Evolutionary conservation across 148 eudicot species (phyloP), one percentile per base, ranked within the genome.

Genomic region (Diospyros lotus): DNA sequence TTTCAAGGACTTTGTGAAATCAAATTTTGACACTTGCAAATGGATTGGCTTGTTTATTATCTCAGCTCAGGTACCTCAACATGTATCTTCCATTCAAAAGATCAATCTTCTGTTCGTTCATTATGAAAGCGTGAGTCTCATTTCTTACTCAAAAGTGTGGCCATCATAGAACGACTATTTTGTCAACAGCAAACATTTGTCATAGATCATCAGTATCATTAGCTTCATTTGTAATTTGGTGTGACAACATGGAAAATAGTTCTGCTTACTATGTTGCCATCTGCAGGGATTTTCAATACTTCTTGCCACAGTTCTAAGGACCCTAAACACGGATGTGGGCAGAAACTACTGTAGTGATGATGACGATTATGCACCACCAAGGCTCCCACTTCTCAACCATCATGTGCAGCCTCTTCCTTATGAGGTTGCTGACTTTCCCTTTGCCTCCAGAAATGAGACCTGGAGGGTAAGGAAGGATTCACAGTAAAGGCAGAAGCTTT

Each of bases 261-360:
- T 28, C 28, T 17, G 7, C 18, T 17, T 12, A 12, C 0, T 5
- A 51, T 38, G 38, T n/a, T 73, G 9, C 4, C 17, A 18, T 58
- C 12, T 69, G 78, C 87, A 89, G 93, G 87, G 68, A 3, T 17
- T 46, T 51, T 77, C 86, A 18, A 61, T 85, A 66, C 53, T 78
- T 9, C 38, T 87, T 58, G 93, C 91, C 60, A 80, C 86, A 50
- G 10, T 84, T 42, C 71, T 89, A 44, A 81, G 80, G 48, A 74
- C 66, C 40, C 73, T 64, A 0, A 46, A 40, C 53, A 46, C 18
- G 54, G 64, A 59, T 50, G 5, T 4, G 43, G 39, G 15, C 40
- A 48, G 46, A 40, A 28, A 4, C 5, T 48, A 43, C 62, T 73
- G 72, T 1, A 58, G 61, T 56, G 82, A 79, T 14, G 78, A 71